Evolutionary conservation across 768 basidiomycete species (phyloP).

Genomic region (Leccinum truebloodii): DNA sequence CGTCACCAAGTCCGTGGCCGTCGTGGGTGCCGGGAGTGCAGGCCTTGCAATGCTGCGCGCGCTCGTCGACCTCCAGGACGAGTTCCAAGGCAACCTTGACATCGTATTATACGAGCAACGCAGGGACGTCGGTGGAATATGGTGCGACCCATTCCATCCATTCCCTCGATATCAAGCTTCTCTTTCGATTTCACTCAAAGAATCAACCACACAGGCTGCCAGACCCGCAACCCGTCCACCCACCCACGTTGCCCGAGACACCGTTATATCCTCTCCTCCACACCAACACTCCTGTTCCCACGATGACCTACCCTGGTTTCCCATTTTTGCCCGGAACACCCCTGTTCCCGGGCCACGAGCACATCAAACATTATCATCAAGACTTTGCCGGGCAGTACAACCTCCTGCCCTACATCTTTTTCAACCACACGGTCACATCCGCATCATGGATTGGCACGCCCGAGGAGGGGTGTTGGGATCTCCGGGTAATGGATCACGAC

Average conservation of each 20-base stretch:
- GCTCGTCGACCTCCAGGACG: slow-evolving; percentile 14
- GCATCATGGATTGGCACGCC: slow-evolving; percentile 46
- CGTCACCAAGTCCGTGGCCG: slow-evolving; percentile 48
- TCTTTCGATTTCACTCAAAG: not conserved
- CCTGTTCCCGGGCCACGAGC: slow-evolving; percentile 49
- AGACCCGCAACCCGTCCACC: slow-evolving; percentile 32
- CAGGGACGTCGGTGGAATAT: slow-evolving; percentile 55
- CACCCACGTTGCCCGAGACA: slow-evolving; percentile 53
- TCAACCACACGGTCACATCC: slow-evolving; percentile 44
- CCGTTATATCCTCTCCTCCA: slow-evolving; percentile 54
- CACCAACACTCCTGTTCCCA: slow-evolving; percentile 57
- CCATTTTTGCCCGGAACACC: slow-evolving; percentile 52
- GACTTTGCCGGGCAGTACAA: slow-evolving; percentile 42
- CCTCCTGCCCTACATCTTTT: slow-evolving; percentile 40
- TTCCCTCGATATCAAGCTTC: too few species aligned
- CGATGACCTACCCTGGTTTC: slow-evolving; percentile 59
- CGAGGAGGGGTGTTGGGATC: slow-evolving; percentile 44
- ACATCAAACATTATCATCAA: slow-evolving; percentile 47
- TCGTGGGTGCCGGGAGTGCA: slow-evolving; percentile 59
- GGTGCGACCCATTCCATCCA: slow-evolving; percentile 34
- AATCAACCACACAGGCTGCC: slow-evolving; percentile 30
- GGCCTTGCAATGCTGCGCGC: slow-evolving; percentile 55
- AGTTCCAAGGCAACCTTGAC: slow-evolving; percentile 39
- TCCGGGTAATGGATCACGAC: slow-evolving; percentile 33
- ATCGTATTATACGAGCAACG: slow-evolving; percentile 57